Evolutionary conservation across 1,139 yeast genomes (phyloP), one percentile per base, ranked within the genome.

Genomic region (Wickerhamomyces sp.): DNA sequence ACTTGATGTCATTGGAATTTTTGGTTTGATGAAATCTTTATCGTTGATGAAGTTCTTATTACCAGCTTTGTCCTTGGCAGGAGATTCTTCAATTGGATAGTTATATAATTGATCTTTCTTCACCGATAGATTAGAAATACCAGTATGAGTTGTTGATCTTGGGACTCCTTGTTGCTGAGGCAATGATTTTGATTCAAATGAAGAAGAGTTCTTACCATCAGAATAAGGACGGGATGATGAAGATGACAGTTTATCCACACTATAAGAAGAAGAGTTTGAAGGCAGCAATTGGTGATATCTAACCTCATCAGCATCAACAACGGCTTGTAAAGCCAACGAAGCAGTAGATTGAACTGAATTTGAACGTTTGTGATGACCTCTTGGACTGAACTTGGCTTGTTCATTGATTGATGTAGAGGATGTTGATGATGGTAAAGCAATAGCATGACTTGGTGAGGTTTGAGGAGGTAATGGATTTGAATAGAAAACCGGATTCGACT

Each of bases 291-390:
- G 65, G 27, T 57, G 60, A 31, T 67, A 64, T 52, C 71, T 60
- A 30, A 63, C 60, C 42, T 74, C 76, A 43, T 75, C 79, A 8
- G 79, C 79, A 51, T 75, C 75, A 14, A 80, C 87, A 42, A 82
- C 83, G 0, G 89, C 88, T 58, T 81, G 85, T 51, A 83, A 67
- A 11, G 84, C 89, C 49, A 72, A 61, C 40, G 85, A 78, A 10
- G 88, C 88, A 9, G 85, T 52, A 27, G 60, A 57, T 42, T 57
- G 59, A 6, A 54, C 53, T 4, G 61, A 69, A 4, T 78, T 67
- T 10, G 62, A 60, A 54, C 67, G 64, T 45, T 59, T 57, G 42
- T 59, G 61, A n/a, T 59, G 61, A n/a, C 51, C 51, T 32, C 39
- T 42, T 40, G 56, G 52, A 31, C 46, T 50, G 40, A 45, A 42